phyloP scores from a whole-genome alignment of 73 alveolate genomes.

The Urostyla sp. region DNA sequence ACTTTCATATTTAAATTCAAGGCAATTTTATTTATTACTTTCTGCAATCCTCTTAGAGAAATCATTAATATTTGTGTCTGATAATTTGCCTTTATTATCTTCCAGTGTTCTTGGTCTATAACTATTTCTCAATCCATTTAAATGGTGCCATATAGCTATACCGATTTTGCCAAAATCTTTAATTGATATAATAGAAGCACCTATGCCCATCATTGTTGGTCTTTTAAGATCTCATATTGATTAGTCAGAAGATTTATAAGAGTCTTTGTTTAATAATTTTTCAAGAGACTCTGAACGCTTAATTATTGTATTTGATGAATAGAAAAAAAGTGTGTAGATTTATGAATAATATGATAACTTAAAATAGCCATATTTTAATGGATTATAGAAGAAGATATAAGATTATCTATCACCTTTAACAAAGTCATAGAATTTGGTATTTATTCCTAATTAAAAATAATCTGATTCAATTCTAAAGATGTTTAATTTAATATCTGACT shows the following conservation, averaged over 20 bases:
- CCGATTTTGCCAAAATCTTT: conserved; percentile 75
- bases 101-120: conserved; percentile 69
- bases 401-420: conserved; percentile 18
- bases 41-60: conserved; percentile 72
- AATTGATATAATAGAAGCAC: conserved; percentile 75
- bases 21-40: conserved; percentile 55
- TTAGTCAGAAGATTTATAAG: too few relatives aligned
- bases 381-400: conserved; percentile 1
- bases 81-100: conserved; percentile 51
- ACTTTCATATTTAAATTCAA: conserved; percentile 52
- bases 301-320: conserved; percentile 12
- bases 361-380: conserved; percentile 19
- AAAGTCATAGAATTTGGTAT: conserved; percentile 1
- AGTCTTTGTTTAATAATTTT: not conserved
- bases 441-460: conserved; percentile 29
- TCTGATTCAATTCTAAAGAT: conserved; percentile 5
- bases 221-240: conserved; percentile 37
- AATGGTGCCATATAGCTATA: conserved; percentile 72
- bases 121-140: conserved; percentile 68
- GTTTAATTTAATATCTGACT: not conserved
- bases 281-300: conserved; percentile 21
- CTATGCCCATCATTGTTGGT: conserved; percentile 76
- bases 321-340: conserved; percentile 5
- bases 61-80: conserved; percentile 72
- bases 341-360: not conserved